A percentile compares a stretch with the other conserved stretches of the same genome.
phyloP scores from a whole-genome alignment of 2,329 filamentous ascomycete species.

The Tothia fuscella region DNA sequence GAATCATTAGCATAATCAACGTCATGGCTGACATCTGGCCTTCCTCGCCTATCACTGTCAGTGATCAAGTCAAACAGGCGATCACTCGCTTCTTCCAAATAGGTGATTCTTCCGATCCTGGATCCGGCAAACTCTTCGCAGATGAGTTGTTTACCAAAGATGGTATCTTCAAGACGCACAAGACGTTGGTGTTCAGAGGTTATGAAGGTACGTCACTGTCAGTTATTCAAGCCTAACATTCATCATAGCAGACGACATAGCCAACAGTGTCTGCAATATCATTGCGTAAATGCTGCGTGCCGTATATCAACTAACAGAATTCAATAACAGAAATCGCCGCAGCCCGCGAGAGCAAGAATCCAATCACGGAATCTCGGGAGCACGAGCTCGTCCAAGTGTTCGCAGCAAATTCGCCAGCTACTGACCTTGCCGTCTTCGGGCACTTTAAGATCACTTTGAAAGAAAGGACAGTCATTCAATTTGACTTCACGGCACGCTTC shows the following conservation, averaged over 20 bases:
- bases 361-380: neutral
- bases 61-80: neutral
- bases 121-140: neutral
- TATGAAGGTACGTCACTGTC: neutral
- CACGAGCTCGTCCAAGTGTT: neutral
- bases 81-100: constrained; percentile 7
- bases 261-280: neutral
- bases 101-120: neutral
- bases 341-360: neutral
- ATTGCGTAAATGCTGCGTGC: too few relatives aligned
- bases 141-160: constrained; percentile 5
- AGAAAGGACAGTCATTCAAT: neutral
- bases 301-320: too few relatives aligned
- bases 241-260: neutral
- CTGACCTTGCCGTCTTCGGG: neutral
- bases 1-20: neutral
- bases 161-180: constrained; percentile 4
- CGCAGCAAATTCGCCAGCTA: neutral
- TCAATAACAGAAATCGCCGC: neutral
- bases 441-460: neutral
- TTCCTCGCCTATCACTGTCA: neutral
- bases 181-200: constrained; percentile 1
- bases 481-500: constrained; percentile 3
- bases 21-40: constrained; percentile 4
- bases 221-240: neutral